phyloP scores from a whole-genome alignment of 768 basidiomycete genomes.

The Gloeopeniophorella convolvens region DNA sequence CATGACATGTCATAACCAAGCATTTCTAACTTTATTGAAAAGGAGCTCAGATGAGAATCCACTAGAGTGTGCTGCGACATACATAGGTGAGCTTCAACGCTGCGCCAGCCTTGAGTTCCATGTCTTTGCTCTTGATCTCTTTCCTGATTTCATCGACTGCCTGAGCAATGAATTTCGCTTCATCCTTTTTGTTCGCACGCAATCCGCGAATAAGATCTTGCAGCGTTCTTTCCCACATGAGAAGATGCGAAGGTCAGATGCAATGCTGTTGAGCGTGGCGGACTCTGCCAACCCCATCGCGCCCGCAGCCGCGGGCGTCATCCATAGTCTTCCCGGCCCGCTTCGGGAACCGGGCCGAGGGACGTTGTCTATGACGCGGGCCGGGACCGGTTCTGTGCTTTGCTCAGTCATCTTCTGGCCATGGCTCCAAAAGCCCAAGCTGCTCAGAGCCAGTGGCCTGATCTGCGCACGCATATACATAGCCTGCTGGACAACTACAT shows the following conservation, averaged over 20 bases:
- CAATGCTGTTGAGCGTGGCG: too few species aligned
- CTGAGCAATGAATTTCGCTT: constrained; percentile 84
- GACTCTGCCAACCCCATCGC: too few species aligned
- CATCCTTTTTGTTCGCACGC: constrained; percentile 92
- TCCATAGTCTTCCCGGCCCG: too few species aligned
- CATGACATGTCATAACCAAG: constrained; percentile 90
- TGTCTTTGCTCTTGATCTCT: constrained; percentile 90
- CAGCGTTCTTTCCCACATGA: constrained; percentile 94
- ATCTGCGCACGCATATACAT: constrained; percentile 15
- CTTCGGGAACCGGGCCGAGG: too few species aligned
- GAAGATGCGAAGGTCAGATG: constrained; percentile 23
- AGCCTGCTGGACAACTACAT: constrained; percentile 17
- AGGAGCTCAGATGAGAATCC: constrained; percentile 8
- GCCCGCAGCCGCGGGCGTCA: too few species aligned
- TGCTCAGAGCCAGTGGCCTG: too few species aligned
- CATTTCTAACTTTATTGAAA: constrained; percentile 82
- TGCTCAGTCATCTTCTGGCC: too few species aligned
- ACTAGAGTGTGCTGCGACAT: constrained; percentile 33
- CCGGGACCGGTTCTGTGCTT: too few species aligned
- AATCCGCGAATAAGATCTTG: constrained; percentile 94
- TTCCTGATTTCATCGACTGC: constrained; percentile 91
- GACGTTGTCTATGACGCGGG: too few species aligned
- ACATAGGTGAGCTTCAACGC: constrained; percentile 96
- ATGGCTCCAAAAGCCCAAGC: not conserved
- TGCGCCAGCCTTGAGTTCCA: constrained; percentile 94